phyloP scores from a whole-genome alignment of 2,329 filamentous ascomycete species.

The Fonsecaea nubica region DNA sequence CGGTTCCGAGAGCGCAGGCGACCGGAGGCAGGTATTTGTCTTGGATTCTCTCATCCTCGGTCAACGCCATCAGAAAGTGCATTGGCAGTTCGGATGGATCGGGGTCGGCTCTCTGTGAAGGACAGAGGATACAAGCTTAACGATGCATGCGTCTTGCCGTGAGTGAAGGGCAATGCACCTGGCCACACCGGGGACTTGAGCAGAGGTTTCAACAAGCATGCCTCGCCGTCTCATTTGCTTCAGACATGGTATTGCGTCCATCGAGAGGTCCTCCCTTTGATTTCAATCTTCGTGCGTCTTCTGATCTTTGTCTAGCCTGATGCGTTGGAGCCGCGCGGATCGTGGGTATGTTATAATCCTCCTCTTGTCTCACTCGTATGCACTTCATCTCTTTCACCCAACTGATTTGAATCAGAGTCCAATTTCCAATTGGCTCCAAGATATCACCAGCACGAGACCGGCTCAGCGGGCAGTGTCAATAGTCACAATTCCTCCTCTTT shows the following conservation, averaged over 20 bases:
- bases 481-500: not conserved
- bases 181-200: not conserved
- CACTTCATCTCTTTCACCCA: not conserved
- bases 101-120: not conserved
- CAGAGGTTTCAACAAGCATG: not conserved
- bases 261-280: not conserved
- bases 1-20: too few relatives aligned
- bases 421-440: not conserved
- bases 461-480: not conserved
- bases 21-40: not conserved
- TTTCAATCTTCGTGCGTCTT: not conserved
- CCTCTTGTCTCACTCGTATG: not conserved
- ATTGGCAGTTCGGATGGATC: not conserved
- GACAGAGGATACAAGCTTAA: not conserved
- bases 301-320: not conserved
- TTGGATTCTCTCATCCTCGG: not conserved
- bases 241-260: not conserved
- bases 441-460: not conserved
- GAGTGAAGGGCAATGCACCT: not conserved
- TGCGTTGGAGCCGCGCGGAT: not conserved
- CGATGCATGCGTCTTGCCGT: not conserved
- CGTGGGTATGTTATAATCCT: not conserved
- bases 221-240: not conserved
- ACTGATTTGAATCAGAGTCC: not conserved
- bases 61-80: not conserved